phyloP scores from a whole-genome alignment of 768 basidiomycete species.

The Leccinum olivaceopallidum region DNA sequence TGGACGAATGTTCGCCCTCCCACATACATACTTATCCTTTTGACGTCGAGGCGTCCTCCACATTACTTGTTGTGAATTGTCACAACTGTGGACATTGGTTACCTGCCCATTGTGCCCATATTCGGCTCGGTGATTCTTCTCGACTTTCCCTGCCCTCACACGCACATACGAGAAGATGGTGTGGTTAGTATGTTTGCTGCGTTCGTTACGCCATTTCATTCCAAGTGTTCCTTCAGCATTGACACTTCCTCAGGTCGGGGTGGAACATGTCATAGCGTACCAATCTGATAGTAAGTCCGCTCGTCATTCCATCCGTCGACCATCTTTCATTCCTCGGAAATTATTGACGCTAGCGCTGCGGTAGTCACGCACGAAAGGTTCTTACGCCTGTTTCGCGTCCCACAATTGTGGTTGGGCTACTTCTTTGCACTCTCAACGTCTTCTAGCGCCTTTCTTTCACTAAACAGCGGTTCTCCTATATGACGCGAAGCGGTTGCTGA shows the following conservation, averaged over 20 bases:
- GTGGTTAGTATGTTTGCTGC: constrained; percentile 23
- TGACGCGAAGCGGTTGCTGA: constrained; percentile 10
- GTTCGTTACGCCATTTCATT: constrained; percentile 26
- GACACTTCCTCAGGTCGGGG: constrained; percentile 11
- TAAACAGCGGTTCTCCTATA: constrained; percentile 7
- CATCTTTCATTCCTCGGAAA: constrained; percentile 31
- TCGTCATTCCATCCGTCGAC: constrained; percentile 15
- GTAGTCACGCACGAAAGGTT: constrained; percentile 14
- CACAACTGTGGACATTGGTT: constrained; percentile 19
- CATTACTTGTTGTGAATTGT: constrained; percentile 36
- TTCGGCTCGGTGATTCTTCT: constrained; percentile 20
- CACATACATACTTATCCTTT: constrained; percentile 17
- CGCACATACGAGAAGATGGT: constrained; percentile 18
- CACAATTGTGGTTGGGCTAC: not conserved
- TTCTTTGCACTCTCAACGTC: constrained; percentile 11
- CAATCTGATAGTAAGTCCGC: constrained; percentile 10
- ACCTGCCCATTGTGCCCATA: constrained; percentile 24
- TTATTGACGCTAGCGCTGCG: constrained; percentile 19
- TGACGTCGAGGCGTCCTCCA: constrained; percentile 22
- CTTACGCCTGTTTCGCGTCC: constrained; percentile 7
- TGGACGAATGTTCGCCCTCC: constrained; percentile 2
- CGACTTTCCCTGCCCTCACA: constrained; percentile 8
- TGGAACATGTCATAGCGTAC: constrained; percentile 4
- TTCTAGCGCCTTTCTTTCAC: constrained; percentile 14
- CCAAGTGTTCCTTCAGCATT: constrained; percentile 14